Conservation (phyloP, 2,329 filamentous ascomycete species). For the Clarireedia monteithiana region DNA sequence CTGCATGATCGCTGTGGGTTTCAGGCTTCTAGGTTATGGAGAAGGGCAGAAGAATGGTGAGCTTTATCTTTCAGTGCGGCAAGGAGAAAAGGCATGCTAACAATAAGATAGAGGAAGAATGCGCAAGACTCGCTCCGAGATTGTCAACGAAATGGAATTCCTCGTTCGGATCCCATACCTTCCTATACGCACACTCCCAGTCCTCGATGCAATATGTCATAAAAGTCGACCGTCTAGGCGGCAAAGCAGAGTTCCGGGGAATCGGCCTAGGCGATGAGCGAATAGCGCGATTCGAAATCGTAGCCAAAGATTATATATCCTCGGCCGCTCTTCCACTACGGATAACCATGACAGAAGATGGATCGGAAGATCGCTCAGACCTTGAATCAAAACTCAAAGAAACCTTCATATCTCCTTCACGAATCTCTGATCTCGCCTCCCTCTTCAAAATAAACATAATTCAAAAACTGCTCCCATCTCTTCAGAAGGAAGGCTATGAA, state of each 20-base stretch:
- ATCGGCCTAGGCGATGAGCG: constrained; percentile 74
- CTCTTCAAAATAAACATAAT: constrained; percentile 73
- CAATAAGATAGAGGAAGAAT: constrained; percentile 42
- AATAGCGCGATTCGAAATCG: constrained; percentile 70
- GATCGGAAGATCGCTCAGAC: constrained; percentile 44
- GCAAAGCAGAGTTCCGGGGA: constrained; percentile 76
- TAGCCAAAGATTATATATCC: constrained; percentile 67
- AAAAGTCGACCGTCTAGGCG: constrained; percentile 73
- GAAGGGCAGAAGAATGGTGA: constrained; percentile 71
- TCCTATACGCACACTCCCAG: constrained; percentile 80
- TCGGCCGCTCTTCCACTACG: constrained; percentile 47
- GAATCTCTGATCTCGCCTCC: constrained; percentile 59
- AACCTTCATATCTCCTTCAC: constrained; percentile 66
- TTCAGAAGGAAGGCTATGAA: constrained; percentile 74
- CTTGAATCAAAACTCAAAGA: constrained; percentile 43
- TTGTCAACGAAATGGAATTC: constrained; percentile 78
- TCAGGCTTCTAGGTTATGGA: constrained; percentile 73
- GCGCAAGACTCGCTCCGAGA: constrained; percentile 48
- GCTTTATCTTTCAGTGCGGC: constrained; percentile 12
- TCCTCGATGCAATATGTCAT: constrained; percentile 79
- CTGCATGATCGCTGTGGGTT: constrained; percentile 72
- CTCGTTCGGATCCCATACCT: constrained; percentile 61
- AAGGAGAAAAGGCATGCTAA: constrained; percentile 5
- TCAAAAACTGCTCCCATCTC: constrained; percentile 70
- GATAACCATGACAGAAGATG: constrained; percentile 39